Percentiles rank a stretch among this genome's conserved stretches.
Evolutionary conservation across 495 filamentous ascomycete species (phyloP).

Genomic region (Penicillium manginii): DNA sequence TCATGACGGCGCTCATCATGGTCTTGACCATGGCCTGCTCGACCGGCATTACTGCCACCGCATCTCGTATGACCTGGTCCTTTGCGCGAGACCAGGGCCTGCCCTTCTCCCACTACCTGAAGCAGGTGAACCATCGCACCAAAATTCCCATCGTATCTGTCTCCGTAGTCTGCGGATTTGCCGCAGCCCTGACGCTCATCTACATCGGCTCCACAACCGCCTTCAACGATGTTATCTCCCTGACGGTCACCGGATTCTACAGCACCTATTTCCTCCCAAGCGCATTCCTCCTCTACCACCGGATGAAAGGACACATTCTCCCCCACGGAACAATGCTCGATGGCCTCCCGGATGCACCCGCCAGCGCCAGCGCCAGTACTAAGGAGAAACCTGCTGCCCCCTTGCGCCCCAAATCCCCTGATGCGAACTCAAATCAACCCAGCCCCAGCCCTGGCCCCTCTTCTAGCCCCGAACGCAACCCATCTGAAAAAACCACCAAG

Average conservation of each 20-base stretch:
- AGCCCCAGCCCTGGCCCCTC: slow-evolving; percentile 8
- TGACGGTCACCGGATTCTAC: slow-evolving; percentile 46
- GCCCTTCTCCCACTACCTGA: slow-evolving; percentile 43
- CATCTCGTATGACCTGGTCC: slow-evolving; percentile 57
- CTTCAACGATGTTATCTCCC: slow-evolving; percentile 52
- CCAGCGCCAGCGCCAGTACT: slow-evolving; percentile 11
- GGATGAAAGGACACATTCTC: slow-evolving; percentile 30
- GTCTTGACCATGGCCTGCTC: slow-evolving; percentile 37
- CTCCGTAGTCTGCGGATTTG: slow-evolving; percentile 35
- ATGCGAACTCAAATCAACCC: slow-evolving; percentile 3
- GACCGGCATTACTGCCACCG: slow-evolving; percentile 44
- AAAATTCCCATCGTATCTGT: slow-evolving; percentile 43
- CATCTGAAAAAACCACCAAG: slow-evolving; percentile 3
- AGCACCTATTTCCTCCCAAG: slow-evolving; percentile 47
- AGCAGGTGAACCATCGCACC: slow-evolving; percentile 31
- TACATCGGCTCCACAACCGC: slow-evolving; percentile 52
- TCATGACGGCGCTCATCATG: slow-evolving; percentile 38
- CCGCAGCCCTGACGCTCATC: slow-evolving; percentile 50
- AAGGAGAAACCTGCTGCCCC: slow-evolving; percentile 19
- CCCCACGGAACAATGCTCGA: slow-evolving; percentile 34
- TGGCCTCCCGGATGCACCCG: slow-evolving; percentile 19
- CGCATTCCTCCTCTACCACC: slow-evolving; percentile 43
- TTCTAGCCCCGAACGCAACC: slow-evolving; percentile 24
- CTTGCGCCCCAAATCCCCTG: slow-evolving; percentile 18
- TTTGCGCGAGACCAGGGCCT: slow-evolving; percentile 55